Conservation (phyloP, 306 rosid genomes). For the Fragaria nilgerrensis region DNA sequence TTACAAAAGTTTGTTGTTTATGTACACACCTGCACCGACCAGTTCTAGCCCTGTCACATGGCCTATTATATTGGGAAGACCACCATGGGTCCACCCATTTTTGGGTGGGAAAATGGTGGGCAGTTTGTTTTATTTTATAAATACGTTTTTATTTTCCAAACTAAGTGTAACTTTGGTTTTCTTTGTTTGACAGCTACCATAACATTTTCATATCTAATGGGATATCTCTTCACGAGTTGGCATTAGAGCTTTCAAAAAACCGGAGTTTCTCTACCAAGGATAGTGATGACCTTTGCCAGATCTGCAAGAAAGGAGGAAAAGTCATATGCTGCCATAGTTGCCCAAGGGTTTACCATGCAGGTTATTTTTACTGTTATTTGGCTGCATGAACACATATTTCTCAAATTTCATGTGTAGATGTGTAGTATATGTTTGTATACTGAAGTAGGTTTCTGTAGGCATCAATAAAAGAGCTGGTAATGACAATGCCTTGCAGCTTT, state of each 20-base stretch:
- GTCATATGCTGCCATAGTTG: conserved; percentile 91
- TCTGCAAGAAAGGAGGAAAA: conserved; percentile 80
- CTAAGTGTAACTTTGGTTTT: conserved; percentile 13
- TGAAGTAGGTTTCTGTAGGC: background rate
- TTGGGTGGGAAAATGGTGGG: conserved; percentile 9
- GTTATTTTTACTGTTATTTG: conserved; percentile 34
- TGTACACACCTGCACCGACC: conserved; percentile 5
- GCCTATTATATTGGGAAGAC: background rate
- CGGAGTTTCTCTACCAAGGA: conserved; percentile 51
- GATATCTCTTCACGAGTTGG: conserved; percentile 85
- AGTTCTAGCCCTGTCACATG: conserved; percentile 11
- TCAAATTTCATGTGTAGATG: background rate
- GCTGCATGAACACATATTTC: background rate
- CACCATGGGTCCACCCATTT: background rate
- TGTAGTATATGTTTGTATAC: background rate
- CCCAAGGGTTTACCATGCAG: conserved; percentile 84
- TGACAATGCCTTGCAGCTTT: background rate
- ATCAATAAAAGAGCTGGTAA: background rate
- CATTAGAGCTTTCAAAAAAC: conserved; percentile 63
- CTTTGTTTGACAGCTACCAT: conserved; percentile 60
- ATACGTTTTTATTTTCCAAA: background rate
- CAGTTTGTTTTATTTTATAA: background rate
- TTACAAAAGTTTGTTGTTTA: conserved; percentile 1
- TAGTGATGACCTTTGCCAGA: conserved; percentile 81
- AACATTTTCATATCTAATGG: conserved; percentile 90